Conservation (phyloP, 2,329 filamentous ascomycete species). For the Tolypocladium guangdongense region DNA sequence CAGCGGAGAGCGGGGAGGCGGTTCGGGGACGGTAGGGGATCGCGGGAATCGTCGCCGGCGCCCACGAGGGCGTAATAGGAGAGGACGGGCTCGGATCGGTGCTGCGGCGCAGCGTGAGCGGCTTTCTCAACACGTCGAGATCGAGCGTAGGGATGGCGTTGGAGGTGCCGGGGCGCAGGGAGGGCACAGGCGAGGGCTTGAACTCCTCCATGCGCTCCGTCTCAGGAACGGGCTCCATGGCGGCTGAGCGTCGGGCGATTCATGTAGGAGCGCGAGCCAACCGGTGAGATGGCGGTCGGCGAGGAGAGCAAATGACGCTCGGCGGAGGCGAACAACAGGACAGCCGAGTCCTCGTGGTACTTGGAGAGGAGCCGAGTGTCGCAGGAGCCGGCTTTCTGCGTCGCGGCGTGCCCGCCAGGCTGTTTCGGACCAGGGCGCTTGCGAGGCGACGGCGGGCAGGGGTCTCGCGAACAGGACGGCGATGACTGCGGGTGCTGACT, state of each 20-base stretch:
- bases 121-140: conserved; percentile 36
- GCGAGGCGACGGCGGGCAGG: neutral
- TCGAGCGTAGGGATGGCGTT: conserved; percentile 25
- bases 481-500: neutral
- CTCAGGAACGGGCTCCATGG: conserved; percentile 59
- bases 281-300: neutral
- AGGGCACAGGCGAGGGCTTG: conserved; percentile 44
- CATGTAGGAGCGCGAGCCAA: neutral
- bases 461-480: neutral
- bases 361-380: neutral
- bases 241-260: neutral
- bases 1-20: conserved; percentile 46
- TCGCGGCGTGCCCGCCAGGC: neutral
- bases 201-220: conserved; percentile 59
- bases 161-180: conserved; percentile 35
- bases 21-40: conserved; percentile 52
- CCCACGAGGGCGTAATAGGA: conserved; percentile 39
- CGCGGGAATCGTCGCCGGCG: conserved; percentile 31
- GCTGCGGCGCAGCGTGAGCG: conserved; percentile 42
- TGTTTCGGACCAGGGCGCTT: neutral
- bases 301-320: neutral
- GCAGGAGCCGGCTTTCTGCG: neutral
- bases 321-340: neutral
- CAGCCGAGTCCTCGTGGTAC: neutral
- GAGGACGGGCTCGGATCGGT: conserved; percentile 46